Conservation (phyloP, 768 basidiomycete species). For the Lactarius hengduanensis region DNA sequence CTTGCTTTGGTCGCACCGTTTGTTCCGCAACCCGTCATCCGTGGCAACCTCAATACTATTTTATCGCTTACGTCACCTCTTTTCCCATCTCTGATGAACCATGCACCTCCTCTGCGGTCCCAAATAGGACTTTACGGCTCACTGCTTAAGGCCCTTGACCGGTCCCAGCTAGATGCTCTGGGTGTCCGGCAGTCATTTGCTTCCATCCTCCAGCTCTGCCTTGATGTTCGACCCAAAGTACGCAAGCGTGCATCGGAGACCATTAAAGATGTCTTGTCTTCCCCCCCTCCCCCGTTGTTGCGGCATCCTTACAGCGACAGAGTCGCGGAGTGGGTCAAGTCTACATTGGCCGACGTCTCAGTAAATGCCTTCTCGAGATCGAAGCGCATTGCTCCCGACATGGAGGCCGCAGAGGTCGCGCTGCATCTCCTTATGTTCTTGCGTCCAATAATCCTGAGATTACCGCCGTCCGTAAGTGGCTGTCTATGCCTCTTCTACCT, state of each 20-base stretch:
- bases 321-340: conserved; percentile 76
- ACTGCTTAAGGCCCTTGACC: conserved; percentile 68
- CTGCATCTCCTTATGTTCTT: conserved; percentile 77
- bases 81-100: conserved; percentile 60
- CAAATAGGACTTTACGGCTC: conserved; percentile 75
- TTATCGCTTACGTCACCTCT: conserved; percentile 75
- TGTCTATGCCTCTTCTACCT: neutral
- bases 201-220: conserved; percentile 74
- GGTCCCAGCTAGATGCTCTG: conserved; percentile 63
- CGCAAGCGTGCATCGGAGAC: conserved; percentile 87
- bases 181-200: conserved; percentile 81
- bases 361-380: conserved; percentile 59
- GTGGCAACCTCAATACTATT: conserved; percentile 67
- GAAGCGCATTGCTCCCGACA: conserved; percentile 54
- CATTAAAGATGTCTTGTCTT: conserved; percentile 70
- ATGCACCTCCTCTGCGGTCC: conserved; percentile 83
- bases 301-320: conserved; percentile 84
- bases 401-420: conserved; percentile 65
- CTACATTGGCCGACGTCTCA: conserved; percentile 62
- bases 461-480: conserved; percentile 67
- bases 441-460: conserved; percentile 54
- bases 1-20: conserved; percentile 74
- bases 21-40: conserved; percentile 77
- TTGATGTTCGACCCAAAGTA: conserved; percentile 93
- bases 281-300: conserved; percentile 72